phyloP scores from a whole-genome alignment of 352 stramenopile genomes.

The Labyrinthula sp. region DNA sequence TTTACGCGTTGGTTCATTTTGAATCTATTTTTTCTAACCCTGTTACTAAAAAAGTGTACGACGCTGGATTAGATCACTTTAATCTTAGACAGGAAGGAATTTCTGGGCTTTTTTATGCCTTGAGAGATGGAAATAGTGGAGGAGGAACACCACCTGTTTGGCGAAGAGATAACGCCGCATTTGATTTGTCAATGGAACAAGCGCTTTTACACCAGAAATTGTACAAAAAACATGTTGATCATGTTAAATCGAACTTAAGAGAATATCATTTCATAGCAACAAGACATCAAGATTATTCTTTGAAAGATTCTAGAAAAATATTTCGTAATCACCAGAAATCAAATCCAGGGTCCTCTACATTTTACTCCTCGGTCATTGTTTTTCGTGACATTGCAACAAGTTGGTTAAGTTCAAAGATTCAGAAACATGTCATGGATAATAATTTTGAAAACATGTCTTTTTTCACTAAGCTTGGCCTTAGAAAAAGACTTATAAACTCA shows the following conservation, averaged over 20 bases:
- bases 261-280: constrained; percentile 27
- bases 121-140: constrained; percentile 7
- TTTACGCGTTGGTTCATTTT: constrained; percentile 16
- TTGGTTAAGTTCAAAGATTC: too few relatives aligned
- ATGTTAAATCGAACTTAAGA: constrained; percentile 3
- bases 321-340: background rate
- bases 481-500: too few relatives aligned
- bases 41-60: constrained; percentile 1
- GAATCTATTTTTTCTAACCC: constrained; percentile 15
- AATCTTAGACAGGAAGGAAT: constrained; percentile 2
- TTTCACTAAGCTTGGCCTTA: too few relatives aligned
- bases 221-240: background rate
- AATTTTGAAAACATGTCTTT: too few relatives aligned
- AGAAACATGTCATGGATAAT: too few relatives aligned
- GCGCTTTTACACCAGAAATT: constrained; percentile 16
- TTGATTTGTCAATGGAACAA: constrained; percentile 16
- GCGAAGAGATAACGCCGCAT: constrained; percentile 10
- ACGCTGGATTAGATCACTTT: constrained; percentile 23
- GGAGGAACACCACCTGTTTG: constrained; percentile 19
- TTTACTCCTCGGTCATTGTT: constrained; percentile 1
- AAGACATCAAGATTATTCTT: constrained; percentile 9
- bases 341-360: constrained; percentile 2
- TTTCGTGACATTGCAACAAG: too few relatives aligned
- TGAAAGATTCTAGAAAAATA: background rate
- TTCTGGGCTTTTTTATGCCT: constrained; percentile 1